A percentile compares a stretch with the other conserved stretches of the same genome.
phyloP scores from a whole-genome alignment of 208 protist genomes.

The Tritrichomonas musculus region DNA sequence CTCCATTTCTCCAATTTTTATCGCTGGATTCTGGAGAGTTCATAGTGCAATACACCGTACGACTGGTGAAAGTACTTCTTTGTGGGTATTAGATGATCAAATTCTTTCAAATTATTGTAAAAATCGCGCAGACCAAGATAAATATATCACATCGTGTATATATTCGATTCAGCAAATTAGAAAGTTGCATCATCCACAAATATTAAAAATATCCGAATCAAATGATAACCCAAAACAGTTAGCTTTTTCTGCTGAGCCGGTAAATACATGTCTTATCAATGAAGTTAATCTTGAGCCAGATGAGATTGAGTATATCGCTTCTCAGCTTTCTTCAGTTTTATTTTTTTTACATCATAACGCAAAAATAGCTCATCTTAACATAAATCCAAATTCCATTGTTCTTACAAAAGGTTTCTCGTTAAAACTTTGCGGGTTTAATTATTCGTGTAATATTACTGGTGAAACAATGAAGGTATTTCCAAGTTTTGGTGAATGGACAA shows the following conservation, averaged over 20 bases:
- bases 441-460: neutral
- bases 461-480: neutral
- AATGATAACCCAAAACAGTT: neutral
- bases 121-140: neutral
- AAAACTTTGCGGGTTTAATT: neutral
- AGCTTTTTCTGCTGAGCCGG: neutral
- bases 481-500: neutral
- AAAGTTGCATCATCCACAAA: neutral
- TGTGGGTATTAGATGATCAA: neutral
- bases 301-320: neutral
- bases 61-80: neutral
- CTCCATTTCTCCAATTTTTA: neutral
- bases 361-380: neutral
- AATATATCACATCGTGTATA: neutral
- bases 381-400: neutral
- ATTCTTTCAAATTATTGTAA: neutral
- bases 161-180: neutral
- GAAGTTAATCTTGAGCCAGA: neutral
- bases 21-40: neutral
- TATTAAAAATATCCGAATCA: neutral
- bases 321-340: neutral
- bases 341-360: neutral
- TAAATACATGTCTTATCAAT: neutral
- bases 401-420: neutral
- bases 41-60: neutral